phyloP scores from a whole-genome alignment of 148 eudicot genomes.

The Fagopyrum tataricum region DNA sequence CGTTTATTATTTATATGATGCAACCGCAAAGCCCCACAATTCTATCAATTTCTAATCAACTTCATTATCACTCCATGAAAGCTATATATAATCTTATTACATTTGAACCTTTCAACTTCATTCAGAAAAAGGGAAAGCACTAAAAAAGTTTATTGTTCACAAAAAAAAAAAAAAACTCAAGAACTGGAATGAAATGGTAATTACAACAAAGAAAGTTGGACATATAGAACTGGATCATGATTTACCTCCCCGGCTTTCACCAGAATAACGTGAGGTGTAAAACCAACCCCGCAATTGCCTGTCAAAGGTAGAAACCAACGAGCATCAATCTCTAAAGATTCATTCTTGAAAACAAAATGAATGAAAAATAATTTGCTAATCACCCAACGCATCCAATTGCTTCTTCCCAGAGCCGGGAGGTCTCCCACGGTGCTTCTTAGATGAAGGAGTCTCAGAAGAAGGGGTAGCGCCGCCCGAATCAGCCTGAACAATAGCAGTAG shows the following conservation, averaged over 20 bases:
- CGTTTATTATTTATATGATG: not conserved
- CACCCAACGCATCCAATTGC: constrained; percentile 56
- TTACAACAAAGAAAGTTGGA: not conserved
- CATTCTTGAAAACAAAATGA: not conserved
- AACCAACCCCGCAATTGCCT: constrained; percentile 41
- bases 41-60: not conserved
- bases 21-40: not conserved
- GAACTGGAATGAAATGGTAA: not conserved
- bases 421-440: constrained; percentile 22
- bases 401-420: constrained; percentile 37
- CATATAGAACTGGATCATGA: not conserved
- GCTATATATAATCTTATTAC: not conserved
- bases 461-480: constrained; percentile 23
- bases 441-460: constrained; percentile 18
- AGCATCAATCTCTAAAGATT: not conserved
- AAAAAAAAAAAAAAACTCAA: not conserved
- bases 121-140: not conserved
- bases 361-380: not conserved
- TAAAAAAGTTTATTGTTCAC: not conserved
- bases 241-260: constrained; percentile 44
- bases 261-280: constrained; percentile 44
- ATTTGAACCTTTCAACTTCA: not conserved
- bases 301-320: constrained; percentile 12
- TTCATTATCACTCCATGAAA: not conserved
- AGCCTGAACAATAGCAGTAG: constrained; percentile 4